Conservation (phyloP, 306 rosid species). For the Ammopiptanthus mongolicus region DNA sequence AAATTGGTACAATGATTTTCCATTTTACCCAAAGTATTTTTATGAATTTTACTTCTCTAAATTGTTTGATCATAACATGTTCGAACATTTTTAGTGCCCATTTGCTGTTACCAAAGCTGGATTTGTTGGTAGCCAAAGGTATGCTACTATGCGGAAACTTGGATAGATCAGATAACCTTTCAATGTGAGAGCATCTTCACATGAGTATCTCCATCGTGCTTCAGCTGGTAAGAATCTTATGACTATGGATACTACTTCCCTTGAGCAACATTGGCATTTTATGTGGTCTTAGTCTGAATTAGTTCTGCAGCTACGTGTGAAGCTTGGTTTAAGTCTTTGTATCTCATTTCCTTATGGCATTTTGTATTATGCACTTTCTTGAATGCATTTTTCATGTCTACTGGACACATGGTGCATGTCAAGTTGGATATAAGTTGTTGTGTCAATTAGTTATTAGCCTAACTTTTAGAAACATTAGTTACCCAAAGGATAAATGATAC, state of each 20-base stretch:
- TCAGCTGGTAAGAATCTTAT: conserved; percentile 72
- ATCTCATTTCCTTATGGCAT: background rate
- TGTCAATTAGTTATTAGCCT: conserved; percentile 4
- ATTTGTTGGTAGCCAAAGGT: conserved; percentile 88
- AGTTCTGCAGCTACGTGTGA: background rate
- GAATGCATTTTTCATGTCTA: background rate
- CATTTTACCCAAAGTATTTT: no score
- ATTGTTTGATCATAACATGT: no score
- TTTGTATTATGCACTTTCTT: background rate
- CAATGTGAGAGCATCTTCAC: conserved; percentile 93
- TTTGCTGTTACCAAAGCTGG: conserved; percentile 97
- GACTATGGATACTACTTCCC: conserved; percentile 6
- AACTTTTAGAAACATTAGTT: conserved; percentile 1
- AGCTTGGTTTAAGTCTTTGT: background rate
- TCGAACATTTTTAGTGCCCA: no score
- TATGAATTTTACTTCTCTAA: no score
- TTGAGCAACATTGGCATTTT: conserved; percentile 19
- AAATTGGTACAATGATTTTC: no score
- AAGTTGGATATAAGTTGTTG: conserved; percentile 2
- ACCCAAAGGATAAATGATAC: background rate
- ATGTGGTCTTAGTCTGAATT: background rate
- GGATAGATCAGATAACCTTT: conserved; percentile 95
- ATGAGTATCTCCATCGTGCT: conserved; percentile 96
- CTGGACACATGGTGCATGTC: background rate
- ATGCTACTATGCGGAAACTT: conserved; percentile 94